Conservation (phyloP, 2,329 filamentous ascomycete genomes). For the Arthroderma sp. region DNA sequence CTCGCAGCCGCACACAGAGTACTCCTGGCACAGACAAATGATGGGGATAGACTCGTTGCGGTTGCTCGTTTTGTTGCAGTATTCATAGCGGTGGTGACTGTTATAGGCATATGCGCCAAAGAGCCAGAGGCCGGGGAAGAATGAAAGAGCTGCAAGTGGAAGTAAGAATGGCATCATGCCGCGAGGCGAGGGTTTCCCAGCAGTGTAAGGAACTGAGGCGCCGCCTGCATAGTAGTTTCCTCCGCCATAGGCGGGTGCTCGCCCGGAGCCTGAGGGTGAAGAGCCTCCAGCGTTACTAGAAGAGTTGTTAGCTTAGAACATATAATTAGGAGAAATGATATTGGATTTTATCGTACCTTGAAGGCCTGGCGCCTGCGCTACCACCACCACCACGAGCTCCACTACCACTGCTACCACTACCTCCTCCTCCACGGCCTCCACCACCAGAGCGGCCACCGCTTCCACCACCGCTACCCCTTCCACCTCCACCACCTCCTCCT, state of each 20-base stretch:
- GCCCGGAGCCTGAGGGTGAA: slow-evolving; percentile 9
- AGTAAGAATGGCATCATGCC: slow-evolving; percentile 40
- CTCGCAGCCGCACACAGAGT: slow-evolving; percentile 46
- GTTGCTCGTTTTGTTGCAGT: slow-evolving; percentile 32
- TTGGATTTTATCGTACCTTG: too few species aligned
- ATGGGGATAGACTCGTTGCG: slow-evolving; percentile 40
- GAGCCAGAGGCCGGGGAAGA: slow-evolving; percentile 43
- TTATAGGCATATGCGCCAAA: slow-evolving; percentile 44
- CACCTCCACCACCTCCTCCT: slow-evolving; percentile 12
- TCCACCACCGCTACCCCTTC: slow-evolving; percentile 11
- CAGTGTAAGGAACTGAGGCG: slow-evolving; percentile 36
- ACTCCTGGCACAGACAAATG: slow-evolving; percentile 43
- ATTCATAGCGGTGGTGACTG: slow-evolving; percentile 36
- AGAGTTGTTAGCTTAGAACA: too few species aligned
- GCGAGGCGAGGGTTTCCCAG: slow-evolving; percentile 32
- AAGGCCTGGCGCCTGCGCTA: slow-evolving; percentile 10
- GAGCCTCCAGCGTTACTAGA: slow-evolving; percentile 10
- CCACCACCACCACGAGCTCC: slow-evolving; percentile 5
- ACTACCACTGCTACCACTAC: slow-evolving; percentile 10
- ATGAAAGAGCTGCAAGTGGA: slow-evolving; percentile 30
- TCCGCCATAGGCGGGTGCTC: slow-evolving; percentile 34
- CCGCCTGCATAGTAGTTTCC: slow-evolving; percentile 45
- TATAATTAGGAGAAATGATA: too few species aligned
- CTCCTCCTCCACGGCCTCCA: slow-evolving; percentile 10
- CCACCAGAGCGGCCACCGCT: slow-evolving; percentile 10